Percentiles rank a stretch among this genome's conserved stretches.
Evolutionary conservation across 306 rosid species (phyloP).

Genomic region (Lathyrus aphaca): DNA sequence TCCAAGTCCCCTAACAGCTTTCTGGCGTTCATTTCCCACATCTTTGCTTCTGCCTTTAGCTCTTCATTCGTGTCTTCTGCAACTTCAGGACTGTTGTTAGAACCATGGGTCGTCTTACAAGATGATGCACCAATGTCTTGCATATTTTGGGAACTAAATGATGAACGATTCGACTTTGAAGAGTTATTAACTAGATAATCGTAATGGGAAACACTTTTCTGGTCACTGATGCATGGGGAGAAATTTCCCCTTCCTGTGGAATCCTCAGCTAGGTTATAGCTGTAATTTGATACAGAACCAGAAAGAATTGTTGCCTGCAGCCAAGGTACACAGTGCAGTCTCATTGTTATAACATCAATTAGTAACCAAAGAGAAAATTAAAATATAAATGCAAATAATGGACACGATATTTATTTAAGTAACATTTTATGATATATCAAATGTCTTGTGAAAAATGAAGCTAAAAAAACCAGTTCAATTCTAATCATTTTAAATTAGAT

Average conservation of each 20-base stretch:
- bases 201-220: conserved; percentile 43
- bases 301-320: conserved; percentile 53
- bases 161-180: conserved; percentile 36
- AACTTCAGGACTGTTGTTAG: conserved; percentile 47
- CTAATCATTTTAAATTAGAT: no score
- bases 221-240: conserved; percentile 44
- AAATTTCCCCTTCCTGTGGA: conserved; percentile 44
- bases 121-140: conserved; percentile 40
- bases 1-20: conserved; percentile 82
- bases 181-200: conserved; percentile 31
- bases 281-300: conserved; percentile 46
- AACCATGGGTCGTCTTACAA: conserved; percentile 36
- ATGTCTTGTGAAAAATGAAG: no score
- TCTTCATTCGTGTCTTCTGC: conserved; percentile 61
- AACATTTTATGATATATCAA: no score
- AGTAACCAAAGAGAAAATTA: no score
- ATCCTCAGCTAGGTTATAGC: conserved; percentile 47
- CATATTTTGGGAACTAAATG: conserved; percentile 37
- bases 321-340: conserved; percentile 26
- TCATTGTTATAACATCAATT: no score
- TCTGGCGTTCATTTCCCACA: conserved; percentile 94
- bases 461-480: no score
- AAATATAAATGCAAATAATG: no score
- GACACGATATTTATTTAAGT: no score
- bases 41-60: conserved; percentile 88